Conservation (phyloP, 495 filamentous ascomycete genomes). For the Neohortaea acidophila region DNA sequence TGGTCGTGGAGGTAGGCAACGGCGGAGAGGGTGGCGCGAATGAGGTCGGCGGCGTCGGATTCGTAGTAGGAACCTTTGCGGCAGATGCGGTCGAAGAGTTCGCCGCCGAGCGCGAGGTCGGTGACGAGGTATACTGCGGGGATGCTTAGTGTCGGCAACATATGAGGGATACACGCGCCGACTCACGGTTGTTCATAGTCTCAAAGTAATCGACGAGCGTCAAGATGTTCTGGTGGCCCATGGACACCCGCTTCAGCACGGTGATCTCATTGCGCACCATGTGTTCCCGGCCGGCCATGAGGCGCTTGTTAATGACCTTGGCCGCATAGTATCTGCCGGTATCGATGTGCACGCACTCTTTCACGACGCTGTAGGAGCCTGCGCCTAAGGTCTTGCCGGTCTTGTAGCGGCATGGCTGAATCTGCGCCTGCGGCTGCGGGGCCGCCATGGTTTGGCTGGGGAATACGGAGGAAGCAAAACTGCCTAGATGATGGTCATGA, state of each 20-base stretch:
- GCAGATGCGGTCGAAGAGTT: conserved; percentile 96
- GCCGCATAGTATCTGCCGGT: conserved; percentile 96
- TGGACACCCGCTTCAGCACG: conserved; percentile 85
- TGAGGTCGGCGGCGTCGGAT: conserved; percentile 86
- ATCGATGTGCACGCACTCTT: conserved; percentile 97
- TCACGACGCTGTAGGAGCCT: conserved; percentile 96
- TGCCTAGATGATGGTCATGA: not conserved
- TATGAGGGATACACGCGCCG: too few relatives aligned
- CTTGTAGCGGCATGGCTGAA: conserved; percentile 83
- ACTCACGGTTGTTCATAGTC: conserved; percentile 88
- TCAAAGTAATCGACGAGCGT: conserved; percentile 98
- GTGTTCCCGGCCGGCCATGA: conserved; percentile 95
- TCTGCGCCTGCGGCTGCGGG: conserved; percentile 35
- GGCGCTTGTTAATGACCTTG: conserved; percentile 96
- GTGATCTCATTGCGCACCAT: conserved; percentile 99
- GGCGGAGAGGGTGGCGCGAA: conserved; percentile 87
- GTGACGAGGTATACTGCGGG: conserved; percentile 80
- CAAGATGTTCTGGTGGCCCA: conserved; percentile 95
- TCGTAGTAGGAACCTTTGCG: conserved; percentile 97
- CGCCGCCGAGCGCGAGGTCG: conserved; percentile 87
- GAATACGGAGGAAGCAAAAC: not conserved
- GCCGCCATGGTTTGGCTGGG: conserved; percentile 1
- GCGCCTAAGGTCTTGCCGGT: conserved; percentile 95
- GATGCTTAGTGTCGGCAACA: not conserved
- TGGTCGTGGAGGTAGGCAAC: conserved; percentile 97